phyloP scores from a whole-genome alignment of 73 alveolate species.

The Effrenium voratum region DNA sequence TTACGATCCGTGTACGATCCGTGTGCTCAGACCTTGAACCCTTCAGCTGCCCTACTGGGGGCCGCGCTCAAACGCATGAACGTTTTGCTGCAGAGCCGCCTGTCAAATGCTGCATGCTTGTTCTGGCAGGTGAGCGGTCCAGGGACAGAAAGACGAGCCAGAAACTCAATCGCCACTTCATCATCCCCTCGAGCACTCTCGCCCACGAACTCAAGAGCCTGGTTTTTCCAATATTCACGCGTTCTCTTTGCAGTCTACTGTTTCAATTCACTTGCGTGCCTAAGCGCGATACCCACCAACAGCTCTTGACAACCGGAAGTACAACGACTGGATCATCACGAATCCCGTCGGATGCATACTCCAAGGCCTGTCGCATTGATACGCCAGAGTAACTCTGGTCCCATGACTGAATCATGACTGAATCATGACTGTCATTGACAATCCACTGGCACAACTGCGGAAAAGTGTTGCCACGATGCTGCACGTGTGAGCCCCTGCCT shows the following conservation, averaged over 20 bases:
- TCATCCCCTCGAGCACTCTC: conserved; percentile 68
- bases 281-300: conserved; percentile 43
- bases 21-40: too few species aligned
- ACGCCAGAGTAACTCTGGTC: too few species aligned
- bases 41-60: too few species aligned
- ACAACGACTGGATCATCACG: conserved; percentile 62
- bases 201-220: conserved; percentile 69
- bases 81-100: conserved; percentile 35
- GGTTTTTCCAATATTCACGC: too few species aligned
- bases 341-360: conserved; percentile 49
- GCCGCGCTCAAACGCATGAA: conserved; percentile 9
- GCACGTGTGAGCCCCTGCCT: conserved; percentile 14
- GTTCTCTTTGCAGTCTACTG: background rate
- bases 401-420: background rate
- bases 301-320: conserved; percentile 49
- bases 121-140: too few species aligned
- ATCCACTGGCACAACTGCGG: background rate
- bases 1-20: too few species aligned
- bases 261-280: background rate
- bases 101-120: background rate
- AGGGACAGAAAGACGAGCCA: background rate
- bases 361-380: conserved; percentile 18
- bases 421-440: background rate
- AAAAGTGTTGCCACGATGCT: background rate
- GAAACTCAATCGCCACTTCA: conserved; percentile 48